Evolutionary conservation across 495 filamentous ascomycete species (phyloP).

Genomic region (Penicillium longicatenatum): DNA sequence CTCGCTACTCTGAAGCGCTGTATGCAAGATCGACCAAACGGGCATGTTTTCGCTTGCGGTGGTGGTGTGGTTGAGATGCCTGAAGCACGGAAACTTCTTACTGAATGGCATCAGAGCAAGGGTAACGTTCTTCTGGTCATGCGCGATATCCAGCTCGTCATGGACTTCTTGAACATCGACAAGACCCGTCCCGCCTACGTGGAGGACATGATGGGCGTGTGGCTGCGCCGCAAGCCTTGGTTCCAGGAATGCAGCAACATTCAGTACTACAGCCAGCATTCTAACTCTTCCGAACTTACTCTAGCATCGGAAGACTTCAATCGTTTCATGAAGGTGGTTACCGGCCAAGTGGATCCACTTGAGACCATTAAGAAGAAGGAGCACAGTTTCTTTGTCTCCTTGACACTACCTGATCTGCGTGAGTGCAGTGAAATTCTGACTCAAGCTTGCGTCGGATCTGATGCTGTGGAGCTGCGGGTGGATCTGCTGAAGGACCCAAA

Average conservation of each 20-base stretch:
- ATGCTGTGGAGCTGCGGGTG: constrained; percentile 93
- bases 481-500: constrained; percentile 82
- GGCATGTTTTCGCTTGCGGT: constrained; percentile 88
- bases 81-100: constrained; percentile 75
- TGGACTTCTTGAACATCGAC: constrained; percentile 87
- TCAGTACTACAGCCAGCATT: constrained; percentile 82
- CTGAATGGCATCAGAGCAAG: constrained; percentile 71
- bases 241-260: constrained; percentile 94
- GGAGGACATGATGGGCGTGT: constrained; percentile 91
- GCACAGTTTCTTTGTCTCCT: constrained; percentile 88
- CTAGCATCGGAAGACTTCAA: constrained; percentile 76
- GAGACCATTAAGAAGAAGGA: constrained; percentile 66
- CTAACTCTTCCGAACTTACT: constrained; percentile 49
- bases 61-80: constrained; percentile 90
- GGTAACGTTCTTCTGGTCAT: constrained; percentile 90
- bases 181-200: constrained; percentile 91
- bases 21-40: constrained; percentile 70
- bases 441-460: constrained; percentile 78
- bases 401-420: constrained; percentile 77
- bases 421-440: constrained; percentile 63
- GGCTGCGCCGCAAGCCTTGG: constrained; percentile 87
- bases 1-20: constrained; percentile 69
- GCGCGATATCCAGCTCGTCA: constrained; percentile 82
- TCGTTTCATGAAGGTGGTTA: constrained; percentile 74
- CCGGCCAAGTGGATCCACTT: constrained; percentile 67